These are phyloP conservation scores for Murraya paniculata DNA, from an alignment of 345 rosid genomes.

Conservation along the genomic window DNA sequence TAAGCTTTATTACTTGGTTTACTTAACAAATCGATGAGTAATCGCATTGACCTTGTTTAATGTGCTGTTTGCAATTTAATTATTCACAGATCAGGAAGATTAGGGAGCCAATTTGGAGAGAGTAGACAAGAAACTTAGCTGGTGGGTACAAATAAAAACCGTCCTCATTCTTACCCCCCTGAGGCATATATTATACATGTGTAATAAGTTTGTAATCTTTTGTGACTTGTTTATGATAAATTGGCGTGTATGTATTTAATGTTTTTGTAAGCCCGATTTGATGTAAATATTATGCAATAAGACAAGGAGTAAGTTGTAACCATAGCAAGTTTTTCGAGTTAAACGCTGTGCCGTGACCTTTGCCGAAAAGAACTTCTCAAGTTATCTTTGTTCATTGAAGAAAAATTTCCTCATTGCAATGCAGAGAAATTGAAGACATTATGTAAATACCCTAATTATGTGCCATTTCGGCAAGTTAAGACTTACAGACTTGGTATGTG, in stretches of 20 bases:
- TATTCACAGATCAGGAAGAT: conserved; percentile 24
- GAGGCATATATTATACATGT: not conserved
- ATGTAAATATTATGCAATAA: conserved; percentile 3
- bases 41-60: conserved; percentile 36
- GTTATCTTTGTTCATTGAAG: no score
- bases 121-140: conserved; percentile 20
- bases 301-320: not conserved
- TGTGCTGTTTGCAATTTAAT: conserved; percentile 8
- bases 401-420: no score
- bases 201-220: conserved; percentile 18
- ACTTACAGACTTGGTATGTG: no score
- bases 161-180: conserved; percentile 11
- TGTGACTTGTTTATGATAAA: not conserved
- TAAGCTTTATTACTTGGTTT: not conserved
- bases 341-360: not conserved
- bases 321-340: not conserved
- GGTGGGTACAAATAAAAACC: conserved; percentile 13
- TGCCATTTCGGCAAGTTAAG: no score
- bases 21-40: not conserved
- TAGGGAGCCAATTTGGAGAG: conserved; percentile 2
- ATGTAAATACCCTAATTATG: no score
- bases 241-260: not conserved
- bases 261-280: not conserved
- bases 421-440: no score
- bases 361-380: no score